Evolutionary conservation across 2,329 filamentous ascomycete species (phyloP), one percentile per base, ranked within the genome.

Genomic region (Zasmidium angulare): DNA sequence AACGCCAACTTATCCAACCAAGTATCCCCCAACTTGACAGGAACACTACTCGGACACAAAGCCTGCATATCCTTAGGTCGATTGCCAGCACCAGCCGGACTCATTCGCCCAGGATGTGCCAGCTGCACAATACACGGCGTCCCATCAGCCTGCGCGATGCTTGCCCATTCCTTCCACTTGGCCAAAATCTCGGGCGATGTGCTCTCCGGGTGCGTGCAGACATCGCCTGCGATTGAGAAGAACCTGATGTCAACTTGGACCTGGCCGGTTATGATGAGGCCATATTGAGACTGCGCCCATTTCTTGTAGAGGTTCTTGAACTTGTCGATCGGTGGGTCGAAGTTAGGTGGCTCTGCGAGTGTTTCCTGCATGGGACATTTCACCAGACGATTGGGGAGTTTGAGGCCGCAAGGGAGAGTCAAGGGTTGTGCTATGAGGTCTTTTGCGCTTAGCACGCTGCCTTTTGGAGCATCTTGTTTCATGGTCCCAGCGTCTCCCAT

Each of bases 271-370:
- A 79, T 74, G 26, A 79, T 69, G 12, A 74, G 69, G 9, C 77
- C 77, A 70, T 78, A 79, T 10, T 72, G 70, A 4, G 76, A 74
- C 23, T 73, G 63, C 0, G 70, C 79, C 85, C 84, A 88, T 63
- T 73, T 68, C 1, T 73, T 71, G 64, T 88, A 88, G 0, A 80
- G 74, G 1, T 77, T 69, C 2, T 73, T 50, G 50, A 82, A 73
- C 1, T 74, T 69, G 6, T 77, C 66, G 12, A 76, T 76, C 0
- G 83, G 83, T 0, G 79, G 74, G 24, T 79, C 67, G 43, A 66
- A 70, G 50, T 68, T 64, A 1, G 70, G 71, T 12, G 59, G 51
- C 55, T 65, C 58, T n/a, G 71, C 68, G 21, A 71, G 62, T 62
- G 57, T 80, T 70, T 3, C 67, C 69, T 63, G 77, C 74, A 23